Base-by-base conservation (phyloP, 1,284 basidiomycete genomes). In the Lignosus rhinocerotis region DNA sequence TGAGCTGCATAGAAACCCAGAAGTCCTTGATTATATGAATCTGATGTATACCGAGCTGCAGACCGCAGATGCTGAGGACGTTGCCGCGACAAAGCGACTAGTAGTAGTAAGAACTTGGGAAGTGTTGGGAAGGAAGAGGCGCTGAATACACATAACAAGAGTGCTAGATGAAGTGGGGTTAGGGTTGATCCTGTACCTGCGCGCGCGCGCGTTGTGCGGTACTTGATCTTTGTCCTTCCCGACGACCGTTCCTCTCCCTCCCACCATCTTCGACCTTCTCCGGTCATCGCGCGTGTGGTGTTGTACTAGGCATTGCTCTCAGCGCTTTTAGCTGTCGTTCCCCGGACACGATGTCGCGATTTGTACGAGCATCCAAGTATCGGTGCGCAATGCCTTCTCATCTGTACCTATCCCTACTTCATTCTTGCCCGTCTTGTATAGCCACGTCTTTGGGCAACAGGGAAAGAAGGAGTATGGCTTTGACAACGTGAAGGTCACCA, bases 401-500 rank as follows among this genome's bases (percentile, higher is more conserved):
- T 45, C 21, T 25, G 43, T 45, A 42, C 6, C 39, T 46, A 8
- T 19, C 12, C 36, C 6, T 47, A 11, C 19, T 11, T 31, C 8
- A 38, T 25, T 19, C 41, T 41, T 36, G 30, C n/a, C 81, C 80
- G 45, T 41, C 30, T 16, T 41, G 21, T 31, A 34, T 69, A 93
- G 92, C 64, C 95, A 98, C 76, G 94, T 96, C 68, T 98, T 91
- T 71, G 95, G 93, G 31, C 88, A 92, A 67, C 75, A 84, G 60
- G 83, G 87, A 30, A 95, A 94, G 81, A 93, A 90, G 70, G 92
- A 94, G 73, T 80, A 90, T 68, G 79, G 83, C 42, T 83, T 93
- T 68, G 96, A 98, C 74, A 98, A 98, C 70, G 84, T 96, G 69
- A 98, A 98, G 75, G 82, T 93, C 36, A 89, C 91, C 51, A 88